A percentile compares a stretch with the other conserved stretches of the same genome.
Evolutionary conservation across 2,329 filamentous ascomycete species (phyloP).

Genomic region (Colletotrichum chlorophyti): DNA sequence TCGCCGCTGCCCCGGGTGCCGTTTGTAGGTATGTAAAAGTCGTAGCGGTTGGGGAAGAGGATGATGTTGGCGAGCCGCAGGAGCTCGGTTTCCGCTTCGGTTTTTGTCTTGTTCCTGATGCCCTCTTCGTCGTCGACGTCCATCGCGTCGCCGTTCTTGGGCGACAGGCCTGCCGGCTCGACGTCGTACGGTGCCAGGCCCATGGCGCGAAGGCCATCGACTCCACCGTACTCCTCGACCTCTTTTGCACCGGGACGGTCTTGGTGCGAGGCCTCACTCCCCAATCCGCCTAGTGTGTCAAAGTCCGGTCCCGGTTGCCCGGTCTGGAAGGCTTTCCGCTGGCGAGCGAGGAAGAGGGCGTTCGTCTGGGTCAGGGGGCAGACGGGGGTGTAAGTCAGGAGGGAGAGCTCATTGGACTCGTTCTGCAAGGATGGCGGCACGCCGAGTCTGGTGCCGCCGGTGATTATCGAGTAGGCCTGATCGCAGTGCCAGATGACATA

Average conservation of each 20-base stretch:
- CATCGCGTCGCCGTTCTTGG: slow-evolving; percentile 32
- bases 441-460: slow-evolving; percentile 41
- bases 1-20: slow-evolving; percentile 25
- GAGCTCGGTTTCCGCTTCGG: slow-evolving; percentile 57
- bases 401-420: slow-evolving; percentile 45
- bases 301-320: slow-evolving; percentile 63
- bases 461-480: slow-evolving; percentile 61
- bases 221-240: slow-evolving; percentile 57
- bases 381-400: slow-evolving; percentile 62
- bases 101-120: slow-evolving; percentile 36
- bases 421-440: slow-evolving; percentile 32
- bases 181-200: slow-evolving; percentile 59
- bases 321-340: slow-evolving; percentile 60
- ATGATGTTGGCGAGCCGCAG: slow-evolving; percentile 63
- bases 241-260: slow-evolving; percentile 57
- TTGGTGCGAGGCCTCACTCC: slow-evolving; percentile 58
- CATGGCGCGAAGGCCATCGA: slow-evolving; percentile 62
- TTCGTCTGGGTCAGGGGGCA: slow-evolving; percentile 54
- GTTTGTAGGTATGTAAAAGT: slow-evolving; percentile 29
- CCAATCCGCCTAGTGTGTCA: slow-evolving; percentile 58
- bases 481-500: slow-evolving; percentile 67
- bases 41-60: slow-evolving; percentile 50
- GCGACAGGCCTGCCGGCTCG: slow-evolving; percentile 40
- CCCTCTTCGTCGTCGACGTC: slow-evolving; percentile 36
- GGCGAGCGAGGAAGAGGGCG: slow-evolving; percentile 48